Evolutionary conservation across 352 stramenopile genomes (phyloP).

Genomic region (Phytophthora fragariaefolia): DNA sequence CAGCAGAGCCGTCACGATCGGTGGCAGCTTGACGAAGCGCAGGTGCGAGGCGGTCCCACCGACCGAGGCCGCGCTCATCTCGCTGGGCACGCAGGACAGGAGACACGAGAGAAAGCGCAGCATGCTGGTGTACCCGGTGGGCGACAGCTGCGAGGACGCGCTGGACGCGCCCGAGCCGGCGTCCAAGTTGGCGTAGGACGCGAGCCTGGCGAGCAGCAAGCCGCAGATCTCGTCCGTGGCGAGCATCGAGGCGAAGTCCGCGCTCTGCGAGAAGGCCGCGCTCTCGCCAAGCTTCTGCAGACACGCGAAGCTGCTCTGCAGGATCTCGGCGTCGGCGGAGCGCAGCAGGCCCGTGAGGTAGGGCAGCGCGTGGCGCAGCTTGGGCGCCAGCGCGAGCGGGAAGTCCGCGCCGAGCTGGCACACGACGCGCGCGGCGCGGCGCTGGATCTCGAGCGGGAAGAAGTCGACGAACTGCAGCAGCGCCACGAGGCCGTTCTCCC

Average conservation of each 20-base stretch:
- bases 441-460: constrained; percentile 80
- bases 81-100: constrained; percentile 36
- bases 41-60: constrained; percentile 33
- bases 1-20: constrained; percentile 53
- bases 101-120: constrained; percentile 53
- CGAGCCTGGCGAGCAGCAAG: constrained; percentile 42
- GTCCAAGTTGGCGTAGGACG: constrained; percentile 33
- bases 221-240: constrained; percentile 52
- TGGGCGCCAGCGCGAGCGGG: constrained; percentile 24
- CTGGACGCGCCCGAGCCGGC: background rate
- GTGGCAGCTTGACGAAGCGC: constrained; percentile 52
- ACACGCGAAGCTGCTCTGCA: constrained; percentile 56
- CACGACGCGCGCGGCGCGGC: constrained; percentile 60
- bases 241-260: constrained; percentile 46
- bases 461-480: constrained; percentile 86
- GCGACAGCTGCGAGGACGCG: constrained; percentile 24
- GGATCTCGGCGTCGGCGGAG: constrained; percentile 63
- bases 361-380: constrained; percentile 49
- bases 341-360: constrained; percentile 55
- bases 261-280: constrained; percentile 40
- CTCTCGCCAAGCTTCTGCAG: constrained; percentile 62
- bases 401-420: constrained; percentile 60
- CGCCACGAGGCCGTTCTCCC: constrained; percentile 70
- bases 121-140: constrained; percentile 47
- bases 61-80: constrained; percentile 17